Conservation (phyloP, 257 asterid genomes). For the Ocimum tenuiflorum region DNA sequence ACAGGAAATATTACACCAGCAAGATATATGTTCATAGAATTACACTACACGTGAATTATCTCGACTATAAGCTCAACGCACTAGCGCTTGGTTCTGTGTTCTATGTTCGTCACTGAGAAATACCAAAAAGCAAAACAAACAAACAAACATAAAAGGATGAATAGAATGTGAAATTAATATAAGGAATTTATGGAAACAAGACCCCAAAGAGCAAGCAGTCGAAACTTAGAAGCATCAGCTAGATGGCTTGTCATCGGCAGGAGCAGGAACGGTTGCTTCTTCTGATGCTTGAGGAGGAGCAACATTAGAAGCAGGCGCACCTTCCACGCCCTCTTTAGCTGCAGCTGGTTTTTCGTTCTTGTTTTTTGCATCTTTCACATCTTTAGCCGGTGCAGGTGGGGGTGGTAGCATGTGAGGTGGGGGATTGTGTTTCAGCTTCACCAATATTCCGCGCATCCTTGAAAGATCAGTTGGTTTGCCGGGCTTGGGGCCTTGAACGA, state of each 20-base stretch:
- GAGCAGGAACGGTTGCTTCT: slow-evolving; percentile 30
- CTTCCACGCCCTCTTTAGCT: slow-evolving; percentile 25
- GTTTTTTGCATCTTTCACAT: slow-evolving; percentile 40
- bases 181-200: neutral
- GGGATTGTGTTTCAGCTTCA: slow-evolving; percentile 86
- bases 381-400: slow-evolving; percentile 69
- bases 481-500: slow-evolving; percentile 90
- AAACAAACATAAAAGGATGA: neutral
- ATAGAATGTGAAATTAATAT: neutral
- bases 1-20: slow-evolving; percentile 13
- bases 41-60: slow-evolving; percentile 22
- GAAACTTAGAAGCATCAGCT: slow-evolving; percentile 17
- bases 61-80: slow-evolving; percentile 2
- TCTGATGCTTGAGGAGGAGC: slow-evolving; percentile 27
- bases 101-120: neutral
- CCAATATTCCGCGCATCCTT: slow-evolving; percentile 75
- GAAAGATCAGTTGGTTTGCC: slow-evolving; percentile 94
- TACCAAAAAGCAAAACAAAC: neutral
- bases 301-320: slow-evolving; percentile 31
- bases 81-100: neutral
- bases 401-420: slow-evolving; percentile 92
- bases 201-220: neutral
- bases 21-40: slow-evolving; percentile 18
- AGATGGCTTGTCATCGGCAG: slow-evolving; percentile 38
- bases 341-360: slow-evolving; percentile 24